phyloP scores from a whole-genome alignment of 176 grass and related monocot genomes.

The Oryza nivara region DNA sequence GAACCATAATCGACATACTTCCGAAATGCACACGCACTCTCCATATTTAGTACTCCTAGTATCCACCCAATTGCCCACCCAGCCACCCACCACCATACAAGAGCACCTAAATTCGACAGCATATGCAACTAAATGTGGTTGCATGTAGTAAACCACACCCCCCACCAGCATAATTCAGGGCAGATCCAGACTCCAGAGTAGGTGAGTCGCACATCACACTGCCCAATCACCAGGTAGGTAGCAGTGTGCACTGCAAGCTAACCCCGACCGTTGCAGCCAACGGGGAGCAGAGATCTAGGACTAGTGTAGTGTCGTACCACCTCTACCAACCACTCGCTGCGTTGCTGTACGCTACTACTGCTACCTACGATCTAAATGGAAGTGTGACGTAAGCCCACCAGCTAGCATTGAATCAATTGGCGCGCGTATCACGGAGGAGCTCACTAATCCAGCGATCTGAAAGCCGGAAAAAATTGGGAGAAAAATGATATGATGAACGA shows the following conservation, averaged over 20 bases:
- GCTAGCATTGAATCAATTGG: neutral
- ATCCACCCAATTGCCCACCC: neutral
- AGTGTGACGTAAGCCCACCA: neutral
- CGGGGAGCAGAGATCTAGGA: slow-evolving; percentile 23
- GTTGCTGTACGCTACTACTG: neutral
- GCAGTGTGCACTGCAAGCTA: slow-evolving; percentile 31
- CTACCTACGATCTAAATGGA: neutral
- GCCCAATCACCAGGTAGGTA: neutral
- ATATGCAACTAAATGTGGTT: neutral
- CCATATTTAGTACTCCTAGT: neutral
- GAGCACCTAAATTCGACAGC: neutral
- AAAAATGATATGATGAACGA: neutral
- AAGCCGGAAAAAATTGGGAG: neutral
- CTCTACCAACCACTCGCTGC: slow-evolving; percentile 9
- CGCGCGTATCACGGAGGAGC: neutral
- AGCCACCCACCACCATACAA: neutral
- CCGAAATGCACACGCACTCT: neutral
- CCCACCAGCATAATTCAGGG: neutral
- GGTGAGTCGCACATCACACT: neutral
- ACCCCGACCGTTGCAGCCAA: slow-evolving; percentile 8
- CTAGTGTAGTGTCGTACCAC: neutral
- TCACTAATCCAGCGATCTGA: slow-evolving; percentile 10
- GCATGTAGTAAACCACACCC: neutral
- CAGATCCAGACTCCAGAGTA: neutral
- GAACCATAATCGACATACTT: neutral